Percentiles rank a stretch among this genome's conserved stretches.
Evolutionary conservation across 176 grass and related monocot species (phyloP).

Genomic region (Paspalum notatum): DNA sequence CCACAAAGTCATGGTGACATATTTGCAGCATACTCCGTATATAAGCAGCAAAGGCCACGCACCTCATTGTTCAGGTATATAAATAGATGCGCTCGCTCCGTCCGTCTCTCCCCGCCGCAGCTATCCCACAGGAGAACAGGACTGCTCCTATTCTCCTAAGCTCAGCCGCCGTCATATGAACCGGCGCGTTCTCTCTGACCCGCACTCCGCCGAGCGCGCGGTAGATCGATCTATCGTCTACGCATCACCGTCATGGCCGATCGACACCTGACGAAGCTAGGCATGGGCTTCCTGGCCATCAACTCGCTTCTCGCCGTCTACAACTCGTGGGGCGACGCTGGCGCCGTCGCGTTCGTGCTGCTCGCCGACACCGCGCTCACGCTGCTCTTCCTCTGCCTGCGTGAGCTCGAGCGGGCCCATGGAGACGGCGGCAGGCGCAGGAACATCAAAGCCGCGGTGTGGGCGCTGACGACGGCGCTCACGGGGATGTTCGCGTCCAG

Average conservation of each 20-base stretch:
- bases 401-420: neutral
- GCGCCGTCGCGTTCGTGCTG: constrained; percentile 7
- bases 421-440: neutral
- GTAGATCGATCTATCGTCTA: too few relatives aligned
- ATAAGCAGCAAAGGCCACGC: too few relatives aligned
- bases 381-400: neutral
- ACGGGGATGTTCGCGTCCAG: constrained; percentile 5
- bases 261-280: neutral
- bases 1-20: too few relatives aligned
- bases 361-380: neutral
- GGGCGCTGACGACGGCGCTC: constrained; percentile 13
- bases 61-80: too few relatives aligned
- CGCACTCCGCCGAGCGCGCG: too few relatives aligned
- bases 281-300: neutral
- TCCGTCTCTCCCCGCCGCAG: too few relatives aligned
- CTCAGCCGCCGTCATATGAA: too few relatives aligned
- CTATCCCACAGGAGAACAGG: too few relatives aligned
- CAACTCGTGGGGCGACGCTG: neutral
- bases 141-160: too few relatives aligned
- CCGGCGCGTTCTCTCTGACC: too few relatives aligned
- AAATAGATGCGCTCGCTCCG: too few relatives aligned
- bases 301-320: neutral
- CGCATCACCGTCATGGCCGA: neutral
- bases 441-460: neutral
- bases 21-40: too few relatives aligned